A percentile compares a stretch with the other conserved stretches of the same genome.
Conservation (phyloP, 192 early-diverging fungal genomes). For the Coemansia javaensis region DNA sequence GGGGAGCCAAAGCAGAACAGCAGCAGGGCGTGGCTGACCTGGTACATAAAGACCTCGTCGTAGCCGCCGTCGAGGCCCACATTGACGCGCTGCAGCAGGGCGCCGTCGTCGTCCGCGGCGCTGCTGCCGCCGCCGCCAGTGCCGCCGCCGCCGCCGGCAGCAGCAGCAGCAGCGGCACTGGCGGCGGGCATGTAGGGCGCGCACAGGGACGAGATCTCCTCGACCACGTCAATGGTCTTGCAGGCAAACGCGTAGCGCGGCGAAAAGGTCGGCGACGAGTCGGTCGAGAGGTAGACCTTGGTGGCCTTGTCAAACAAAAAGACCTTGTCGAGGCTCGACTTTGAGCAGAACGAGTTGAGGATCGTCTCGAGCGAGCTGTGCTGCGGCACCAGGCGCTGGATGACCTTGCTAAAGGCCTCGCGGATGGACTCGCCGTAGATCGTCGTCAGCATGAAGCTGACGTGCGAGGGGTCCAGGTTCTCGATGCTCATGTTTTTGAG, state of each 20-base stretch:
- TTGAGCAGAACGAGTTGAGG: slow-evolving; percentile 88
- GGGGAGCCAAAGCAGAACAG: slow-evolving; percentile 31
- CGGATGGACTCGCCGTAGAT: slow-evolving; percentile 93
- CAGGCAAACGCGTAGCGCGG: slow-evolving; percentile 89
- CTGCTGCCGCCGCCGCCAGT: too few species aligned
- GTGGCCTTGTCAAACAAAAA: slow-evolving; percentile 86
- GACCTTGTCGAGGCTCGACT: slow-evolving; percentile 94
- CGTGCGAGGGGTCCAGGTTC: slow-evolving; percentile 68
- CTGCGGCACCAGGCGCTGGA: slow-evolving; percentile 84
- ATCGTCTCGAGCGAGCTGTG: slow-evolving; percentile 83
- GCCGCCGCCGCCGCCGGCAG: too few species aligned
- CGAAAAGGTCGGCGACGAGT: slow-evolving; percentile 83
- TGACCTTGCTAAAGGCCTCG: slow-evolving; percentile 92
- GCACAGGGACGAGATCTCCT: slow-evolving; percentile 78
- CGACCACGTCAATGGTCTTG: slow-evolving; percentile 91
- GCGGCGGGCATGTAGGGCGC: not conserved
- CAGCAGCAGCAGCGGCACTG: too few species aligned
- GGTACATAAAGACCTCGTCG: slow-evolving; percentile 29
- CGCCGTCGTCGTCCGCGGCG: slow-evolving; percentile 18
- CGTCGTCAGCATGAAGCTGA: slow-evolving; percentile 83
- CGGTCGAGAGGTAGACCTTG: slow-evolving; percentile 94
- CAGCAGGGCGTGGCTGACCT: slow-evolving; percentile 26
- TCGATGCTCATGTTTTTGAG: slow-evolving; percentile 78
- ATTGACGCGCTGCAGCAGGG: slow-evolving; percentile 14
- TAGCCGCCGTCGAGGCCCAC: slow-evolving; percentile 20